A percentile compares a stretch with the other conserved stretches of the same genome.
Conservation (phyloP, 306 rosid species). For the Nissolia schottii region DNA sequence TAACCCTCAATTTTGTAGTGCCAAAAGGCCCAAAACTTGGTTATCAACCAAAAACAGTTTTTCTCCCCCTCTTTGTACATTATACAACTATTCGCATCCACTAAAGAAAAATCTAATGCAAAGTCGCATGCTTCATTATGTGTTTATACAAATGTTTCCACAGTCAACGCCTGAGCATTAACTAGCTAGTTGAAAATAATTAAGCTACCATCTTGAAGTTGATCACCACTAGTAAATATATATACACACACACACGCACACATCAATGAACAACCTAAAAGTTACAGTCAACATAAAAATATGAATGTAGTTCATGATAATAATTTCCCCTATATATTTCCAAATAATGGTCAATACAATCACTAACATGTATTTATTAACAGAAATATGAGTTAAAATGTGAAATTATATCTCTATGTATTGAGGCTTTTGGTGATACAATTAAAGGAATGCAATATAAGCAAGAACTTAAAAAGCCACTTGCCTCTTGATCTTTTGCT, state of each 20-base stretch:
- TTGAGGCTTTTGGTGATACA: not conserved
- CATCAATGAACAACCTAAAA: not conserved
- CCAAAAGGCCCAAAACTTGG: not conserved
- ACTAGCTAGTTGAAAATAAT: not conserved
- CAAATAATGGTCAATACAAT: not conserved
- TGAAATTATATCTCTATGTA: not conserved
- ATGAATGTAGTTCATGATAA: not conserved
- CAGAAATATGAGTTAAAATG: not conserved
- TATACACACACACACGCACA: too few species aligned
- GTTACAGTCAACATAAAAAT: not conserved
- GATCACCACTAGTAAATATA: not conserved
- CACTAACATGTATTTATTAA: not conserved
- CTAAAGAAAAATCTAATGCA: not conserved
- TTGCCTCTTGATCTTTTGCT: slow-evolving; percentile 36
- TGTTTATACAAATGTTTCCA: not conserved
- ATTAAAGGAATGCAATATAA: slow-evolving; percentile 3
- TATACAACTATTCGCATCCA: not conserved
- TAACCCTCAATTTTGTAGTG: not conserved
- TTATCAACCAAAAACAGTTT: not conserved
- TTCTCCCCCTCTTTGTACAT: not conserved
- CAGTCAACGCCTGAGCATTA: not conserved
- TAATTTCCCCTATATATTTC: not conserved
- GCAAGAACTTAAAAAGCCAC: slow-evolving; percentile 17
- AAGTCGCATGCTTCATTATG: not conserved
- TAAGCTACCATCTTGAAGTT: not conserved